These are phyloP conservation scores for Ilyonectria mors-panacis DNA, from an alignment of 2,329 filamentous ascomycete species.

Conservation along the genomic window DNA sequence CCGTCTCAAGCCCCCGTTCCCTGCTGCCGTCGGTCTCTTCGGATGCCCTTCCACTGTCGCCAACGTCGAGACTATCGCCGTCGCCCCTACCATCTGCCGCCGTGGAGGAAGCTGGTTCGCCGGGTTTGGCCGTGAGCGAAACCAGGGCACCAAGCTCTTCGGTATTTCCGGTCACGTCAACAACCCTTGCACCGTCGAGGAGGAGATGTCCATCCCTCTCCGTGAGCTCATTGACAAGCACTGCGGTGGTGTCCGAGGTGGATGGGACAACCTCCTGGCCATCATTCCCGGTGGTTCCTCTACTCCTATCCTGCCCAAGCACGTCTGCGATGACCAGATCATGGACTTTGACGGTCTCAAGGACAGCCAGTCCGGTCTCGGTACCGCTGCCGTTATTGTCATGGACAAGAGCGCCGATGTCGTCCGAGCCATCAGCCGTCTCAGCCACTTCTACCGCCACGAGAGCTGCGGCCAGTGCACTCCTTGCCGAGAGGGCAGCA, in stretches of 20 bases:
- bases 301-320: conserved; percentile 93
- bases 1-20: conserved; percentile 98
- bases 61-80: conserved; percentile 97
- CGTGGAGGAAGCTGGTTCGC: conserved; percentile 95
- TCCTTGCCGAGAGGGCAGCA: conserved; percentile 98
- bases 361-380: conserved; percentile 96
- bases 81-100: conserved; percentile 95
- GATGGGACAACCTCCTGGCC: conserved; percentile 97
- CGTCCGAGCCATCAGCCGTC: conserved; percentile 91
- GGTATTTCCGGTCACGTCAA: conserved; percentile 99
- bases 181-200: conserved; percentile 97
- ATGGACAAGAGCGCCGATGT: conserved; percentile 99
- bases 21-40: conserved; percentile 96
- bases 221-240: conserved; percentile 98
- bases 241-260: conserved; percentile 95
- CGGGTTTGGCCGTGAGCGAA: conserved; percentile 93
- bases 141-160: conserved; percentile 97
- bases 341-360: conserved; percentile 99
- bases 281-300: conserved; percentile 97
- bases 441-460: conserved; percentile 98
- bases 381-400: conserved; percentile 97
- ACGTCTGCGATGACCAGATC: conserved; percentile 91
- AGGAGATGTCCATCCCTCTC: conserved; percentile 98
- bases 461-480: conserved; percentile 99
- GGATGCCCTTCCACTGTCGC: conserved; percentile 98